Base-by-base conservation (phyloP, 192 early-diverging fungal species). In the Allomyces javanicus region DNA sequence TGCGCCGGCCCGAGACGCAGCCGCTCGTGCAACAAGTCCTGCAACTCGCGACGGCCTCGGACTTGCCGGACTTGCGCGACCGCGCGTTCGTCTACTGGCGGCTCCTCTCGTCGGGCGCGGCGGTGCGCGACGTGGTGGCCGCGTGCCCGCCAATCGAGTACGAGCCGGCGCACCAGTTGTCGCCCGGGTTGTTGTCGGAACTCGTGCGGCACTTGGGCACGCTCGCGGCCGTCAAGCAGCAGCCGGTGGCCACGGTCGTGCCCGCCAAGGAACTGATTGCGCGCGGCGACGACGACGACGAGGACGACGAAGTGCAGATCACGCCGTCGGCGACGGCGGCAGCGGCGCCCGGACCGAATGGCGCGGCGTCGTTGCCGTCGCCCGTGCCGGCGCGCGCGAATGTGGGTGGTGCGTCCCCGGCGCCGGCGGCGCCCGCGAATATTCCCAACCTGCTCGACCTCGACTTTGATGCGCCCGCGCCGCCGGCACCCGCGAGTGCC, bases 31-130 rank as follows among this genome's bases (percentile, higher is more conserved):
- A 94, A 27, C 75, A 82, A 45, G 82, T 93, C 12, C 79, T 99
- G 62, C 89, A 94, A 73, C 85, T 81, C 17, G 90, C 93, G 4
- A 93, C 96, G 2, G 86, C 86, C 63, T 87, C 84, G 68, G 90
- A 96, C 66, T 94, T 94, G 72, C 91, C 94, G 10, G 96, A 99
- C 72, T 87, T 96, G 25, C 83, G 96, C 26, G 96, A 99, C 70
- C 83, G 96, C 21, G 94, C 93, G 9, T 99, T 93, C 70, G 80
- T 99, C 45, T 99, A 99, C 78, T 99, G 96, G 96, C 80, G 96
- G 65, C 77, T 99, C 67, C 76, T 99, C 3, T 93, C 91, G 5
- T 89, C 92, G 22, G 88, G 93, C 3, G 17, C 12, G 0, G 50
- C 12, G 17, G 50, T 58, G 17, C 12, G 21, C 17, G 17, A 14